Evolutionary conservation across 1,139 yeast genomes (phyloP).

Genomic region (Debaryomyces fabryi): DNA sequence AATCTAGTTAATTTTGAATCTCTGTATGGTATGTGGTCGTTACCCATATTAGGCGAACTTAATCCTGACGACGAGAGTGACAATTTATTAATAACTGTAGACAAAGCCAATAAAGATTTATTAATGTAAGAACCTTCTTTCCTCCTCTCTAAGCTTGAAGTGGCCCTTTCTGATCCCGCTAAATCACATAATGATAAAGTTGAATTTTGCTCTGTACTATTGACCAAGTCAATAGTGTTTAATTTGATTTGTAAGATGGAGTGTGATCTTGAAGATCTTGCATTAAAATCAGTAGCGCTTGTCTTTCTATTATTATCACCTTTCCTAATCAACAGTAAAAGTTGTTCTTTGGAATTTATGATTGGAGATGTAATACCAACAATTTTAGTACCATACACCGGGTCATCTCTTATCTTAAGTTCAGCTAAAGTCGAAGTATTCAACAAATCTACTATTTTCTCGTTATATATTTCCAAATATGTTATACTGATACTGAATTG

Average conservation of each 20-base stretch:
- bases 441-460: conserved; percentile 75
- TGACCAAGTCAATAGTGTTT: conserved; percentile 41
- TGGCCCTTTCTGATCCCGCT: conserved; percentile 94
- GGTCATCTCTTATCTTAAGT: conserved; percentile 75
- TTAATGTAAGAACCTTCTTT: conserved; percentile 93
- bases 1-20: conserved; percentile 89
- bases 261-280: conserved; percentile 87
- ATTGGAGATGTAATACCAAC: conserved; percentile 69
- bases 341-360: conserved; percentile 60
- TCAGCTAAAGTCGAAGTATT: conserved; percentile 39
- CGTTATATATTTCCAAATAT: conserved; percentile 90
- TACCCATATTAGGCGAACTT: conserved; percentile 18
- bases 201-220: conserved; percentile 51
- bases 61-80: conserved; percentile 40
- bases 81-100: conserved; percentile 84
- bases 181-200: conserved; percentile 88
- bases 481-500: conserved; percentile 57
- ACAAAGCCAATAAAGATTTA: conserved; percentile 83
- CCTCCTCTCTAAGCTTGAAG: conserved; percentile 77
- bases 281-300: conserved; percentile 85
- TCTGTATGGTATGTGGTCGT: conserved; percentile 83
- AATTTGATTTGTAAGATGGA: conserved; percentile 80
- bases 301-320: conserved; percentile 83
- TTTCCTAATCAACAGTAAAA: conserved; percentile 57
- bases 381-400: conserved; percentile 70